Base-by-base conservation (phyloP, 2,329 filamentous ascomycete genomes). In the Talaromyces pinophilus region DNA sequence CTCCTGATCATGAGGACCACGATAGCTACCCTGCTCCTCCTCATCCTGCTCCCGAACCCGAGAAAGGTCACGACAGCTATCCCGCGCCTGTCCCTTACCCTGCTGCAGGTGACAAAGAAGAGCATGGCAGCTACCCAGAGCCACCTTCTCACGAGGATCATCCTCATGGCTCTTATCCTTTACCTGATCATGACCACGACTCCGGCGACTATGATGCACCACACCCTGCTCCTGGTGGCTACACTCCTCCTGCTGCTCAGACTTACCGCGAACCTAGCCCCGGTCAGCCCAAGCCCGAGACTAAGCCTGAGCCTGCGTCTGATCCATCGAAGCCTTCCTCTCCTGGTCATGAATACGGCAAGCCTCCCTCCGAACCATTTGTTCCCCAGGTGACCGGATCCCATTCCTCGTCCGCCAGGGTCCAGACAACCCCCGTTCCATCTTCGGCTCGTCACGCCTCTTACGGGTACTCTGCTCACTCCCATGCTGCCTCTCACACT, bases 391-490 rank as follows among this genome's bases (percentile, higher is more conserved):
- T 60, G 38, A 60, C 57, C 3, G 22, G 22, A n/a, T 60, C 7
- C 22, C 22, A 60, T 3, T 30, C 38, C 3, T 60, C 57, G 1
- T 60, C 57, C 2, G 38, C 17, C 28, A 42, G 10, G 11, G 1
- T 28, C 3, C 38, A 59, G 30, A 1, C 52, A 17, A 25, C 28
- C 11, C 25, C 11, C 1, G 10, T 17, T 11, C 30, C 62, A 59
- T 64, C 62, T 38, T 64, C 62, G 3, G n/a, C 42, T 19, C 52
- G 4, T 35, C 33, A 50, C n/a, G 52, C 62, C 30, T 57, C 52
- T 11, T 46, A 59, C 40, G 25, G 40, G 13, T 19, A 13, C n/a
- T 64, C 62, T 8, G 15, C 40, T 25, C 52, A 57, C 6, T 40
- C 59, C 15, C 60, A 54, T 48, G 28, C 33, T 28, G 46, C 46